These are phyloP conservation scores for Lepidium africanum DNA, from an alignment of 345 rosid genomes.

Conservation along the genomic window DNA sequence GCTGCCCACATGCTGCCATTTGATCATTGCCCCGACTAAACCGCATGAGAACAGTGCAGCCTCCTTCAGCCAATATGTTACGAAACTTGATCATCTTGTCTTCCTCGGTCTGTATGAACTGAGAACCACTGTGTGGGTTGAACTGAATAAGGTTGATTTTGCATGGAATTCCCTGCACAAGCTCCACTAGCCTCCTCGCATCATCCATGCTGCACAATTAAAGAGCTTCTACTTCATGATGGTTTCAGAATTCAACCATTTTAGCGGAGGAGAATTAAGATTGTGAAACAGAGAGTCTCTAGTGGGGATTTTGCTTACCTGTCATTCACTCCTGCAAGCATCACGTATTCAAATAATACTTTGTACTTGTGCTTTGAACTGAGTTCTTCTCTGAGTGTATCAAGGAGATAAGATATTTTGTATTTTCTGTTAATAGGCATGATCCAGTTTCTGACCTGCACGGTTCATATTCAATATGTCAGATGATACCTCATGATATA, in stretches of 20 bases:
- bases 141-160: constrained; percentile 88
- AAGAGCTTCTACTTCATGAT: neutral
- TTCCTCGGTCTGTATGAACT: constrained; percentile 59
- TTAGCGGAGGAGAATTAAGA: neutral
- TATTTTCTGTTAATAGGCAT: constrained; percentile 91
- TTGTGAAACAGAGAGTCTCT: neutral
- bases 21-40: constrained; percentile 85
- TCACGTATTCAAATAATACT: constrained; percentile 84
- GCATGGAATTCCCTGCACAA: constrained; percentile 90
- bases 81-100: constrained; percentile 79
- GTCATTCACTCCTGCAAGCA: constrained; percentile 89
- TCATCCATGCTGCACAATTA: constrained; percentile 61
- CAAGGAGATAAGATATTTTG: constrained; percentile 66
- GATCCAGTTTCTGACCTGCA: constrained; percentile 91
- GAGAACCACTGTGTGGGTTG: constrained; percentile 79
- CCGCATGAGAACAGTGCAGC: constrained; percentile 58
- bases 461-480: neutral
- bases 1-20: constrained; percentile 99
- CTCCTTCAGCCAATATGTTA: constrained; percentile 61
- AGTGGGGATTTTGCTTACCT: constrained; percentile 42
- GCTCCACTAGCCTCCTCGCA: constrained; percentile 73
- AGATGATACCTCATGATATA: neutral
- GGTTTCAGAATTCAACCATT: neutral
- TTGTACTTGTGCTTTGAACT: constrained; percentile 52
- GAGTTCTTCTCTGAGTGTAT: constrained; percentile 71